Evolutionary conservation across 2,329 filamentous ascomycete species (phyloP), one percentile per base, ranked within the genome.

Genomic region (Anthostomella pinea): DNA sequence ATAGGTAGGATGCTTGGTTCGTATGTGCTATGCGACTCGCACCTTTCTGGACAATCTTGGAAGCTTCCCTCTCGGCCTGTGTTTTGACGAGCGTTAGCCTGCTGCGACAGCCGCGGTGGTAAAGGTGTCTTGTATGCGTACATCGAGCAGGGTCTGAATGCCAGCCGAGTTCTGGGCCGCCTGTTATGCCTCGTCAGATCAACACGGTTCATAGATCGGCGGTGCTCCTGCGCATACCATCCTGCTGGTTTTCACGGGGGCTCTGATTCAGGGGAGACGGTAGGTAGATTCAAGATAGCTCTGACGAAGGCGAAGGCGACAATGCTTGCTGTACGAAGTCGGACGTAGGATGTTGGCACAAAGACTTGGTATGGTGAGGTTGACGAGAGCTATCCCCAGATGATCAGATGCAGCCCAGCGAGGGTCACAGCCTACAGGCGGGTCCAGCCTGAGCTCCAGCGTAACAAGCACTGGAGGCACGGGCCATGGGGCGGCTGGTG

Each of bases 41-140:
- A 94, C 91, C 87, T 79, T 93, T 89, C 68, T 97, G 91, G 40
- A 98, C 90, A 65, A 98, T 98, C 79, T 96, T 96, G 70, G 95
- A 91, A 45, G 93, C 93, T 68, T 97, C 91, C 68, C 89, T 85
- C 79, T 98, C 93, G 57, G 93, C 90, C 91, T 97, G 53, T 52
- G 37, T 38, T 46, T 31, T 16, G 39, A 10, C 18, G 33, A 14
- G 15, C 8, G 16, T 33, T 30, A 30, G 36, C 21, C 31, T 15
- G 5, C 14, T 3, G 10, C 10, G 2, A 4, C 24, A 30, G 15
- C 31, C 8, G 15, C 10, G 17, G 5, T 16, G 14, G 21, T 18
- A 16, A 11, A n/a, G 4, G 13, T 24, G 10, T 16, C 19, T 4
- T 25, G 13, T 10, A 27, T 43, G 63, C 85, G 59, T 85, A 98